Base-by-base conservation (phyloP, 257 asterid genomes). In the Salvia rosmarinus region DNA sequence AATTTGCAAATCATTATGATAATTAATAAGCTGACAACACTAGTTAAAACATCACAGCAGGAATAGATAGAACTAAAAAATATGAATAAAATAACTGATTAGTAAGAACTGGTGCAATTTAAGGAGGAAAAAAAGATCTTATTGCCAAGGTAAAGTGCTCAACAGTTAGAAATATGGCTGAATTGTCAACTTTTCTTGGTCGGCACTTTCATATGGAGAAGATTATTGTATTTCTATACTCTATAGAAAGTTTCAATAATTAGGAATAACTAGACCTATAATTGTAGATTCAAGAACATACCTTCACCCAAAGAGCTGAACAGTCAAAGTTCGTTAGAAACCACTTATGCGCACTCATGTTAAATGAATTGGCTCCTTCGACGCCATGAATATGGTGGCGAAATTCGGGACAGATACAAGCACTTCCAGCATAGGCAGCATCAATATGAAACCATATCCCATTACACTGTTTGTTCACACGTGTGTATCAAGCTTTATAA, bases 381-480 rank as follows among this genome's bases (percentile, higher is more conserved):
- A 94, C 88, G 1, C 99, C 99, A 68, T 94, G 79, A 47, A 91
- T 75, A 66, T 80, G 80, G 80, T 82, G 94, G 66, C 93, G 92
- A 37, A 84, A 84, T 77, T 94, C 99, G 0, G 96, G 97, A 68
- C 99, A 94, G 63, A 94, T 76, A 75, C 96, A 90, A 37, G 99
- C 95, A 82, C 99, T 94, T 78, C 99, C 99, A 81, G 97, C 99
- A 65, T 91, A 91, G 50, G 99, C 99, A 68, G 99, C 99, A 80
- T 94, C 99, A 82, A 94, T 86, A 68, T 94, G 99, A 80, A 94
- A 74, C 99, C 99, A 94, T 67, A 94, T 67, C 52, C 83, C 92
- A 71, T 89, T 75, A 68, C 81, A 78, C 99, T 94, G 88, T 62
- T 75, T 69, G 23, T 63, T 19, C 42, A 54, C 78, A 72, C 46